Conservation (phyloP, 2,329 filamentous ascomycete genomes). For the Xylogone sp. region DNA sequence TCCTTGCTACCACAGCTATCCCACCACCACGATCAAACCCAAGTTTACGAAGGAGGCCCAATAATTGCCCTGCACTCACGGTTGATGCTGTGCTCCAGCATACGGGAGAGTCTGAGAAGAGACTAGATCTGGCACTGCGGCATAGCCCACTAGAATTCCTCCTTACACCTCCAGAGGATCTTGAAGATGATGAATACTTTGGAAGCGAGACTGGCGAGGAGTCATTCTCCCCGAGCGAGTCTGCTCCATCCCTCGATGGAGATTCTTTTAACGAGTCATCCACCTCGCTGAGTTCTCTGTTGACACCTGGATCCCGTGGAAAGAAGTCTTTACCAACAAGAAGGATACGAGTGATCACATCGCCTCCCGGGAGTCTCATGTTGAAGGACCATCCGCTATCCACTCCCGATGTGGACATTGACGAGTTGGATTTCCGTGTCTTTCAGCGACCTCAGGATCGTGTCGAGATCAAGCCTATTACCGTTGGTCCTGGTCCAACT, state of each 20-base stretch:
- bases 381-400: slow-evolving; percentile 50
- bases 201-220: slow-evolving; percentile 49
- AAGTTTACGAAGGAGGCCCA: slow-evolving; percentile 12
- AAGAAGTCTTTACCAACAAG: slow-evolving; percentile 39
- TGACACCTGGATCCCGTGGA: slow-evolving; percentile 28
- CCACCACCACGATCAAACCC: slow-evolving; percentile 37
- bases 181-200: slow-evolving; percentile 40
- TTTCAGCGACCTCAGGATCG: slow-evolving; percentile 29
- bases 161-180: slow-evolving; percentile 56
- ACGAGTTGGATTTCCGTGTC: slow-evolving; percentile 46
- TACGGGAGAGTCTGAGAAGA: slow-evolving; percentile 47
- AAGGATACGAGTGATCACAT: slow-evolving; percentile 51
- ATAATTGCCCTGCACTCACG: slow-evolving; percentile 38
- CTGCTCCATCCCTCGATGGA: slow-evolving; percentile 52
- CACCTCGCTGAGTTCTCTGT: slow-evolving; percentile 21
- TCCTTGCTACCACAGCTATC: slow-evolving; percentile 60
- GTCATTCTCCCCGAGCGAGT: slow-evolving; percentile 53
- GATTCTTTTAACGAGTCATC: slow-evolving; percentile 43
- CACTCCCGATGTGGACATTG: slow-evolving; percentile 30
- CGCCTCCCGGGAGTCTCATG: slow-evolving; percentile 43
- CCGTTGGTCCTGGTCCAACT: slow-evolving; percentile 4
- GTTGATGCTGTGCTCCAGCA: slow-evolving; percentile 53
- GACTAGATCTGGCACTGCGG: slow-evolving; percentile 50
- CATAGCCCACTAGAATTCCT: slow-evolving; percentile 56
- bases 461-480: slow-evolving; percentile 10